Base-by-base conservation (phyloP, 352 stramenopile species). In the Globisporangium carolinianum region DNA sequence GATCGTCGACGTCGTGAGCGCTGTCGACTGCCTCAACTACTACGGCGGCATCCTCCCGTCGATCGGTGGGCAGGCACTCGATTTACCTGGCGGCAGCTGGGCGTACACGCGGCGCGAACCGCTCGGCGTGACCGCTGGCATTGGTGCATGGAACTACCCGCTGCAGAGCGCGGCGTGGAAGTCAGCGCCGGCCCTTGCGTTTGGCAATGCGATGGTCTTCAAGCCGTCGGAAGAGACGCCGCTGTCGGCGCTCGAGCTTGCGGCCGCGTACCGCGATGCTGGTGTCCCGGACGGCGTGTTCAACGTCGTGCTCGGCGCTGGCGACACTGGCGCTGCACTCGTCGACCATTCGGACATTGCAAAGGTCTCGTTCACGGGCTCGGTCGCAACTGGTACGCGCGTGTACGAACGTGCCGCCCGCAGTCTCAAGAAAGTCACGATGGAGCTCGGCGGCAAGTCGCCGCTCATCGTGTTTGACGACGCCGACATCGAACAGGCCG, bases 171-270 rank as follows among this genome's bases (percentile, higher is more conserved):
- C 83, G 17, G 77, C 71, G 10, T 93, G 83, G 83, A 93, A 93
- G 61, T 89, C 80, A 18, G 83, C 80, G 8, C 80, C 83, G 0
- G 78, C 86, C 11, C 71, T 97, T 38, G 79, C 85, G 14, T 93
- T 91, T 56, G 91, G 91, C 35, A 97, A 95, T 66, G 81, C 87
- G 18, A 89, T 97, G 73, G 82, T 98, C n/a, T 86, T 98, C 61
- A 98, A 98, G 66, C 78, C 88, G 8, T 92, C 86, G 0, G 83
- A 93, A 57, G 79, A 96, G 69, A 97, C 89, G 51, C 89, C 89
- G 12, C 62, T 92, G 37, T 74, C 79, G 18, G 83, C 83, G 18
- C 58, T 92, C 43, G 69, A 80, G 41, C 67, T 93, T 38, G 83
- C 80, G 0, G 73, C 89, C 61, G 66, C 77, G 32, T 91, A 91